Conservation (phyloP, 768 basidiomycete species). For the Chalciporus piperatus region DNA sequence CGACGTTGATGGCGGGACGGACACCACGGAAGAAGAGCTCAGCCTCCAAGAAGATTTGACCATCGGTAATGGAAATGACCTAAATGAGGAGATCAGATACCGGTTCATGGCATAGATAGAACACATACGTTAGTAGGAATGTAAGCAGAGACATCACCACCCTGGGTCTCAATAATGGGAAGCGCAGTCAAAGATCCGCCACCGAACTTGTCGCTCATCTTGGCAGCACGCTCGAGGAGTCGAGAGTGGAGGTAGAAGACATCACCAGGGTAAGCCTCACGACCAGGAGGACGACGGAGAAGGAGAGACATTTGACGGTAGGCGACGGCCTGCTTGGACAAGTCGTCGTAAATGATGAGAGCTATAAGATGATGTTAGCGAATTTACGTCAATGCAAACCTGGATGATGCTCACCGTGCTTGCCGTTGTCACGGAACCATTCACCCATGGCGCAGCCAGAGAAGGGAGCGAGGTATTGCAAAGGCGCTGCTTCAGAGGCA, state of each 20-base stretch:
- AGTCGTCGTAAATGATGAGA: constrained; percentile 98
- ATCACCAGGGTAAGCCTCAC: constrained; percentile 99
- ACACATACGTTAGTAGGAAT: constrained; percentile 83
- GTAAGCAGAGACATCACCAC: constrained; percentile 99
- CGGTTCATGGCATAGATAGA: not conserved
- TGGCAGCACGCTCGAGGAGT: constrained; percentile 99
- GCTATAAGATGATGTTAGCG: constrained; percentile 42
- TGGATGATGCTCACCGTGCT: constrained; percentile 70
- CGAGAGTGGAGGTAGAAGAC: constrained; percentile 99
- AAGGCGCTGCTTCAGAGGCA: constrained; percentile 97
- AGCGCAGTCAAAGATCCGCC: constrained; percentile 98
- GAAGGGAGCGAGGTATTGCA: constrained; percentile 99
- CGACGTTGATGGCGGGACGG: constrained; percentile 99
- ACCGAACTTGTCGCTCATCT: constrained; percentile 99
- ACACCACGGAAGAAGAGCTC: constrained; percentile 99
- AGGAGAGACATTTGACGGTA: constrained; percentile 99
- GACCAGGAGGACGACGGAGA: constrained; percentile 99
- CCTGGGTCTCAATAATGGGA: constrained; percentile 99
- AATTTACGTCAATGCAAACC: not conserved
- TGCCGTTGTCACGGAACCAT: constrained; percentile 99
- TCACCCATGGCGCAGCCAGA: constrained; percentile 99
- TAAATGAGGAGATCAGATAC: constrained; percentile 30
- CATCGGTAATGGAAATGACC: constrained; percentile 99
- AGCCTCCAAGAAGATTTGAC: constrained; percentile 99
- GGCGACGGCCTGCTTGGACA: constrained; percentile 99